Evolutionary conservation across 495 filamentous ascomycete species (phyloP).

Genomic region (Acidomyces sp.): DNA sequence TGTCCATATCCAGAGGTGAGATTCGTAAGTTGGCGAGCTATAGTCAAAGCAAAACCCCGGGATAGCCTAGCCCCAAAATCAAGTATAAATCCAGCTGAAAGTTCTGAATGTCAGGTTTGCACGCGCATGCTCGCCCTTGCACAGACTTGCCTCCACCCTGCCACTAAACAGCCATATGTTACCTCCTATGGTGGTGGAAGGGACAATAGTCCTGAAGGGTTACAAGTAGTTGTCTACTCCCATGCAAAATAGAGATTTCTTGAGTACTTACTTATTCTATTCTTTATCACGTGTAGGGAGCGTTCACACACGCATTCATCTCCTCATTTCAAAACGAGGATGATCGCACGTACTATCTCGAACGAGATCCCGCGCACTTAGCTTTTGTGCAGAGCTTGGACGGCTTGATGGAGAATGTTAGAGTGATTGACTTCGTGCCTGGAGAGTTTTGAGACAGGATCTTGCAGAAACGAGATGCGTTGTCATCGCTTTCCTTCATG

Average conservation of each 20-base stretch:
- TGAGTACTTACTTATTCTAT: constrained; percentile 2
- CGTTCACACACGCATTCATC: constrained; percentile 48
- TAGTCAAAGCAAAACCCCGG: no score
- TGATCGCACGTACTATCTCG: constrained; percentile 28
- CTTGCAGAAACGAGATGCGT: no score
- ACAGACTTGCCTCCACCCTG: constrained; percentile 37
- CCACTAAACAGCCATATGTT: constrained; percentile 43
- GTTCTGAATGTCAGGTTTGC: constrained; percentile 35
- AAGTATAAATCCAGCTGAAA: no score
- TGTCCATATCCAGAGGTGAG: no score
- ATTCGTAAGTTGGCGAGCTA: no score
- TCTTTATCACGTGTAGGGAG: constrained; percentile 29
- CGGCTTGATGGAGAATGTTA: constrained; percentile 24
- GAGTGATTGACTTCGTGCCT: constrained; percentile 33
- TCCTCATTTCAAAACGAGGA: constrained; percentile 43
- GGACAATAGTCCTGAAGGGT: constrained; percentile 52
- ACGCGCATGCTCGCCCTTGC: constrained; percentile 28
- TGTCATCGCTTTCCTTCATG: no score
- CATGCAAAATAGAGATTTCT: no score
- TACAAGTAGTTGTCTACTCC: constrained; percentile 36
- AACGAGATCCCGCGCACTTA: constrained; percentile 32
- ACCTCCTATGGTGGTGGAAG: constrained; percentile 42
- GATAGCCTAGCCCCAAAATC: no score
- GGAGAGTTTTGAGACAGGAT: constrained; percentile 24
- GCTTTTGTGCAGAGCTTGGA: constrained; percentile 22